A percentile compares a stretch with the other conserved stretches of the same genome.
Evolutionary conservation across 768 basidiomycete species (phyloP).

Genomic region (Ramaria rubella): DNA sequence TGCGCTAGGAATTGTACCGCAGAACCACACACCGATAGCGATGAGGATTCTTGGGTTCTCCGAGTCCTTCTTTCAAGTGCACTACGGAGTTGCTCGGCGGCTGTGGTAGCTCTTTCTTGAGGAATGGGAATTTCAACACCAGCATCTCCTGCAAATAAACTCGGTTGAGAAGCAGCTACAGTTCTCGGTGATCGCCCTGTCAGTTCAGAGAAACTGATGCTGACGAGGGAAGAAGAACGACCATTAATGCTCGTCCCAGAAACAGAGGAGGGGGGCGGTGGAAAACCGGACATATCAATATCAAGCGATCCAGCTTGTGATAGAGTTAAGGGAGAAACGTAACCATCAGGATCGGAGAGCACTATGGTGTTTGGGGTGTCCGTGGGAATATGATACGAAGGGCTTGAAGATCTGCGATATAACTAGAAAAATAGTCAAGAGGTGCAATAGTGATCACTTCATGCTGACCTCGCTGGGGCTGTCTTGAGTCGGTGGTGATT

Average conservation of each 20-base stretch:
- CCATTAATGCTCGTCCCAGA: background rate
- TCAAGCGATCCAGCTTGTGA: background rate
- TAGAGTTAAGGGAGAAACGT: background rate
- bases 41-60: background rate
- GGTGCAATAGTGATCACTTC: background rate
- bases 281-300: conserved; percentile 3
- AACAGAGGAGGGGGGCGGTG: conserved; percentile 2
- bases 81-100: background rate
- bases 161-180: background rate
- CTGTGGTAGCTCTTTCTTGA: background rate
- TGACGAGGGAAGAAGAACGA: background rate
- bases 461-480: background rate
- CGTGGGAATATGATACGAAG: background rate
- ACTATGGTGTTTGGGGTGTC: conserved; percentile 7
- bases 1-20: too few relatives aligned
- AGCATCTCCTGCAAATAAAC: background rate
- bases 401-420: background rate
- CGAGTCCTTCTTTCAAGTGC: conserved; percentile 1
- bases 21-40: background rate
- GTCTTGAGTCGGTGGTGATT: background rate
- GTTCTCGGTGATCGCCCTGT: background rate
- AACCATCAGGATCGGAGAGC: conserved; percentile 1
- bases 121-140: background rate
- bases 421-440: background rate
- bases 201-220: conserved; percentile 5